These are phyloP conservation scores for Erucastrum elatum DNA, from an alignment of 345 rosid species.

Conservation along the genomic window DNA sequence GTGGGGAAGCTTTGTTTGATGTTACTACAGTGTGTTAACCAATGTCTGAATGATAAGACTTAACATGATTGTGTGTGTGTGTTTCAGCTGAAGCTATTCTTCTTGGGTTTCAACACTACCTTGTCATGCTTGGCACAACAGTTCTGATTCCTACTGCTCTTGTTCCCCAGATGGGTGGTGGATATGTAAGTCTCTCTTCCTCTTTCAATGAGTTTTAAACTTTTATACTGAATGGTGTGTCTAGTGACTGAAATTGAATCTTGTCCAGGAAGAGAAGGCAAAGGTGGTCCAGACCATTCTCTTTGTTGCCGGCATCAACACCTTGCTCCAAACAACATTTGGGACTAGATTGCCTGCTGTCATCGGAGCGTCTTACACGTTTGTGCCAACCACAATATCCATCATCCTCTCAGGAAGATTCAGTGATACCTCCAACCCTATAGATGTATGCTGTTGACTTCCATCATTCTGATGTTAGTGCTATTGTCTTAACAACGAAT, in stretches of 20 bases:
- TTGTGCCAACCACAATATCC: constrained; percentile 95
- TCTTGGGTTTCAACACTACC: constrained; percentile 94
- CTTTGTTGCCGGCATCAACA: constrained; percentile 96
- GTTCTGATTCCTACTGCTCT: constrained; percentile 91
- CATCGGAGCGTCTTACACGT: constrained; percentile 88
- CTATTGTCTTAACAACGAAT: neutral
- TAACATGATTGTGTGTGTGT: neutral
- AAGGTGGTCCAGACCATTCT: constrained; percentile 88
- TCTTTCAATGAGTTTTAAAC: neutral
- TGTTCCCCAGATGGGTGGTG: constrained; percentile 99
- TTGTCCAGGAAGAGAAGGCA: constrained; percentile 81
- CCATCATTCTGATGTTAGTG: constrained; percentile 3
- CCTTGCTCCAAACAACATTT: constrained; percentile 73
- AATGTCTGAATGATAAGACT: neutral
- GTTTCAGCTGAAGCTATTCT: constrained; percentile 92
- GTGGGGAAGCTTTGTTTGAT: neutral
- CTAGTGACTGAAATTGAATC: neutral
- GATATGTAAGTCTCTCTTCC: constrained; percentile 65
- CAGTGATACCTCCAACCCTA: constrained; percentile 61
- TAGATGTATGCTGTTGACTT: constrained; percentile 50
- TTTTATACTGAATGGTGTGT: neutral
- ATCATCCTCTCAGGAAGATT: constrained; percentile 90
- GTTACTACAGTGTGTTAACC: too few relatives aligned
- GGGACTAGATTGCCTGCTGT: constrained; percentile 96
- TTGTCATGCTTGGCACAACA: constrained; percentile 95